Evolutionary conservation across 2,329 filamentous ascomycete genomes (phyloP).

Genomic region (Colletotrichum echinochloae): DNA sequence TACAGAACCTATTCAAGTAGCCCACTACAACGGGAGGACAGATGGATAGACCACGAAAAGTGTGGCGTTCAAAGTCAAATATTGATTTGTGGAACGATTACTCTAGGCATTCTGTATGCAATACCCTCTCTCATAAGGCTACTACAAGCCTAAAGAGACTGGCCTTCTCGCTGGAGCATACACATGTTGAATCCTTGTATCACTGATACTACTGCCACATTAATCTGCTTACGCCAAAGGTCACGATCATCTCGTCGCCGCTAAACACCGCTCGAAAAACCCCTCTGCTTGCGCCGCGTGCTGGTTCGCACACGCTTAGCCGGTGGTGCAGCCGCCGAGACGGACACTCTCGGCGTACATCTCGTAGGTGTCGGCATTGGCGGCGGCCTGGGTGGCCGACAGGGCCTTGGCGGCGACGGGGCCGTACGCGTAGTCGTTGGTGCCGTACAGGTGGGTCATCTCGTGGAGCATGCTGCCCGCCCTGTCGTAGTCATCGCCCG

Average conservation of each 20-base stretch:
- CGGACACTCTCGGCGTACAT: slow-evolving; percentile 39
- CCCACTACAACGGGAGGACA: too few relatives aligned
- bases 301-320: background rate
- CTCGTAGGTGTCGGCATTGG: slow-evolving; percentile 39
- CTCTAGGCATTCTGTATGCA: background rate
- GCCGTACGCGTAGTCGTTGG: slow-evolving; percentile 32
- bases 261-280: background rate
- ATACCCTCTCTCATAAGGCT: too few relatives aligned
- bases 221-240: background rate
- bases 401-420: slow-evolving; percentile 28
- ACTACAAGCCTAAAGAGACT: background rate
- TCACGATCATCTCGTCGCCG: background rate
- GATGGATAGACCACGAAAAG: background rate
- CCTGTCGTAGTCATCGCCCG: slow-evolving; percentile 35
- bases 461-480: slow-evolving; percentile 36
- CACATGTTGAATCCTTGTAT: background rate
- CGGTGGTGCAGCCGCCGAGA: slow-evolving; percentile 36
- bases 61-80: background rate
- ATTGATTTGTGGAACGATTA: background rate
- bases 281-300: background rate
- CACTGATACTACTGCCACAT: too few relatives aligned
- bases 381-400: slow-evolving; percentile 30
- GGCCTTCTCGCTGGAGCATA: background rate
- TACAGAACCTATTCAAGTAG: too few relatives aligned
- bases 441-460: slow-evolving; percentile 38